Base-by-base conservation (phyloP, 768 basidiomycete species). In the Psilocybe cubensis region DNA sequence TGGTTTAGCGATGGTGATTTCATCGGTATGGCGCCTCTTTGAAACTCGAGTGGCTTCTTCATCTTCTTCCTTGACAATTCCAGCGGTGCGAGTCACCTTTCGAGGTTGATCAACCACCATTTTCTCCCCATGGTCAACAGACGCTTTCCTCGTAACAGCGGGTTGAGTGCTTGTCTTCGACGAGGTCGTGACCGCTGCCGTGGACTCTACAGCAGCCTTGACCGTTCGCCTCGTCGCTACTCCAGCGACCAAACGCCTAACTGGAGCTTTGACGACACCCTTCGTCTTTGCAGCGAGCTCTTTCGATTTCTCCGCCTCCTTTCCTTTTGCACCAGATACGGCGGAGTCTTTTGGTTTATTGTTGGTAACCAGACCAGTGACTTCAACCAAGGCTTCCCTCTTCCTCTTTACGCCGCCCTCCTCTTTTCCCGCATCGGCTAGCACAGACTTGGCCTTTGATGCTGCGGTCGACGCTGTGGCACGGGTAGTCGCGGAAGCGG, bases 321-420 rank as follows among this genome's bases (percentile, higher is more conserved):
- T 87, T 17, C 76, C 79, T 70, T 86, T 87, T 52, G 55, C 56
- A 45, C 54, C 63, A 20, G 54, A 33, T 7, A 46, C 47, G 25
- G 41, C 47, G 29, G 25, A 41, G 20, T 52, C 51, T 50, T 62
- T 63, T 27, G 60, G 63, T 47, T 66, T 64, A 55, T 74, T 71
- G 49, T 74, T 74, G 54, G 68, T 67, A 42, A 76, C 69, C 23
- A 68, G 67, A 2, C 77, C 74, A 24, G 84, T 83, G 42, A 92
- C 87, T 67, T 93, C 92, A 14, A 83, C 83, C 40, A 93, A 77
- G 0, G 86, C 89, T 47, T 87, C 86, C 18, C 91, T 87, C 70
- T 92, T 92, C 54, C 90, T 83, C 68, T 91, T 91, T 29, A 81
- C 83, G 2, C 76, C 74, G 18, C 76, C 71, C 12, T 74, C 72